A percentile compares a stretch with the other conserved stretches of the same genome.
These are phyloP conservation scores for Didymella exigua DNA, from an alignment of 2,329 filamentous ascomycete species.

Conservation along the genomic window DNA sequence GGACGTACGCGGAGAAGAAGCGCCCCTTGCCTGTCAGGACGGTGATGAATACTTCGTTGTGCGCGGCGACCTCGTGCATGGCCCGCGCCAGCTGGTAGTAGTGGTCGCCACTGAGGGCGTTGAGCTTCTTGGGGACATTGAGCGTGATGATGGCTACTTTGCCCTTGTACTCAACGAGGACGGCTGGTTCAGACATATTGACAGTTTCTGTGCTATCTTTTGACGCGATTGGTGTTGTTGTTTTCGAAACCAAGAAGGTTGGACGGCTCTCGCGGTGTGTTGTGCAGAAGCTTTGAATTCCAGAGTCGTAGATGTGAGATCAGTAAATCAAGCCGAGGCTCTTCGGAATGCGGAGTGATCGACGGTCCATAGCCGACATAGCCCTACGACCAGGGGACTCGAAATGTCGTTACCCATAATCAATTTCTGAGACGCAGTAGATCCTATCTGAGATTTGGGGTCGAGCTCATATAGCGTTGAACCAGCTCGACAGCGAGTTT, in stretches of 20 bases:
- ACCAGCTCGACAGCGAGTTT: background rate
- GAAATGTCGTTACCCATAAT: background rate
- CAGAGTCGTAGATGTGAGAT: conserved; percentile 8
- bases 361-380: conserved; percentile 4
- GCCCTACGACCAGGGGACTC: background rate
- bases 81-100: conserved; percentile 79
- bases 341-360: conserved; percentile 10
- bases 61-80: conserved; percentile 76
- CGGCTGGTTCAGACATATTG: conserved; percentile 53
- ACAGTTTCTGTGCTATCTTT: background rate
- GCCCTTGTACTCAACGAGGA: conserved; percentile 68
- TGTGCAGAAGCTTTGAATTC: background rate
- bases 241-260: background rate
- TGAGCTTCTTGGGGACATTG: conserved; percentile 84
- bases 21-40: conserved; percentile 80
- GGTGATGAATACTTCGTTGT: conserved; percentile 83
- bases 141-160: conserved; percentile 85
- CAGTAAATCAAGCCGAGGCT: conserved; percentile 15
- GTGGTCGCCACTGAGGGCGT: conserved; percentile 72
- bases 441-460: too few relatives aligned
- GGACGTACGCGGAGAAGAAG: conserved; percentile 81
- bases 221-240: background rate
- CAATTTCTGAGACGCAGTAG: background rate
- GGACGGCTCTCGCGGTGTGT: background rate
- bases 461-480: background rate